phyloP scores from a whole-genome alignment of 495 filamentous ascomycete species.

The Xylaria palmicola region DNA sequence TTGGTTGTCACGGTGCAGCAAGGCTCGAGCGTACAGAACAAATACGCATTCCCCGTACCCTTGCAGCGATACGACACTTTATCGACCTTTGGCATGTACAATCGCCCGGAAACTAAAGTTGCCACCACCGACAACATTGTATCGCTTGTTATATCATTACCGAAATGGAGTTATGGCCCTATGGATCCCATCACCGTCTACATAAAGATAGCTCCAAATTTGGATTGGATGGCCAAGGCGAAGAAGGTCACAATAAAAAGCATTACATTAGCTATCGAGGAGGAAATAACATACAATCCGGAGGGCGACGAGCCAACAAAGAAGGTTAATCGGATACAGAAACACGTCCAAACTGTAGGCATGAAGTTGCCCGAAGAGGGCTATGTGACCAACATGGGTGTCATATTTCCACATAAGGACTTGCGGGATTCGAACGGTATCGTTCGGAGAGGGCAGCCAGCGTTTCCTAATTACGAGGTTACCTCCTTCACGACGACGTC shows the following conservation, averaged over 20 bases:
- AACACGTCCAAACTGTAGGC: conserved; percentile 76
- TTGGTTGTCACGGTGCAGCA: conserved; percentile 95
- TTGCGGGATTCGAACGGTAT: conserved; percentile 84
- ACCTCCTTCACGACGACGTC: conserved; percentile 91
- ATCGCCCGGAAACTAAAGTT: conserved; percentile 85
- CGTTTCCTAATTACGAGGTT: conserved; percentile 86
- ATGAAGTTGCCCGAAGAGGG: conserved; percentile 83
- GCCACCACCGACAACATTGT: conserved; percentile 86
- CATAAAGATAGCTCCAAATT: conserved; percentile 88
- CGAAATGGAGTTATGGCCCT: conserved; percentile 95
- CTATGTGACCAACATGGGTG: conserved; percentile 84
- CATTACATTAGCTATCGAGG: conserved; percentile 91
- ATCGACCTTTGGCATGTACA: conserved; percentile 99
- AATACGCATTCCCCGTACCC: conserved; percentile 88
- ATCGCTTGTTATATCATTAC: conserved; percentile 84
- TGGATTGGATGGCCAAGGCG: conserved; percentile 85
- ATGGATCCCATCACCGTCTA: conserved; percentile 94
- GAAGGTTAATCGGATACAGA: conserved; percentile 82
- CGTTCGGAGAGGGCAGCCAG: conserved; percentile 76
- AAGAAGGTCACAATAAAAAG: conserved; percentile 90
- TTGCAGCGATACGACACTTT: conserved; percentile 91
- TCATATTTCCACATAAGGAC: conserved; percentile 91
- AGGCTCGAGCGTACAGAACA: conserved; percentile 77
- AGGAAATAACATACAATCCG: conserved; percentile 96
- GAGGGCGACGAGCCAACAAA: conserved; percentile 95